phyloP scores from a whole-genome alignment of 345 rosid species.

The Lenwebbia sp. region DNA sequence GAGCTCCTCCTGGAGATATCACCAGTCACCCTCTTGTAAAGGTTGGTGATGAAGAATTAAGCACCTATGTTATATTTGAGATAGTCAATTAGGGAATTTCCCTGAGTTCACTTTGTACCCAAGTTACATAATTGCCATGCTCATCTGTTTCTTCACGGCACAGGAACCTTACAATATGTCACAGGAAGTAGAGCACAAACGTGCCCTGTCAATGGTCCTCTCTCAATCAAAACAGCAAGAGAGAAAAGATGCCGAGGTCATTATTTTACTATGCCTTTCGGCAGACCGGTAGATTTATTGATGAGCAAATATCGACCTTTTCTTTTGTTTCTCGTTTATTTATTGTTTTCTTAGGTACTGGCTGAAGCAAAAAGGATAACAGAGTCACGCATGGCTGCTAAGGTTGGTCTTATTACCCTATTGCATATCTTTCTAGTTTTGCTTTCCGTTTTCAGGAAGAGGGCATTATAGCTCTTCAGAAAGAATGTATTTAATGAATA shows the following conservation, averaged over 20 bases:
- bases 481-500: neutral
- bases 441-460: neutral
- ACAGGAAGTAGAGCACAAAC: slow-evolving; percentile 83
- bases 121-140: neutral
- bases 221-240: slow-evolving; percentile 98
- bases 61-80: neutral
- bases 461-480: neutral
- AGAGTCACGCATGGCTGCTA: slow-evolving; percentile 58
- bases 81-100: neutral
- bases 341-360: slow-evolving; percentile 42
- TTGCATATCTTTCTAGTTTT: neutral
- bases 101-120: neutral
- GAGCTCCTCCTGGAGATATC: slow-evolving; percentile 72
- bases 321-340: neutral
- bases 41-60: slow-evolving; percentile 24
- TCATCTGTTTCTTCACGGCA: neutral
- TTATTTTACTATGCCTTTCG: neutral
- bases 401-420: slow-evolving; percentile 31
- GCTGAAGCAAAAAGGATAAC: slow-evolving; percentile 82
- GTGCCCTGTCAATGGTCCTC: slow-evolving; percentile 86
- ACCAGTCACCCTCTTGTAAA: slow-evolving; percentile 68
- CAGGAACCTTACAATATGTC: slow-evolving; percentile 75
- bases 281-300: neutral
- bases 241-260: slow-evolving; percentile 81
- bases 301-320: neutral